Evolutionary conservation across 2,329 filamentous ascomycete species (phyloP), one percentile per base, ranked within the genome.

Genomic region (Fusarium setosum): DNA sequence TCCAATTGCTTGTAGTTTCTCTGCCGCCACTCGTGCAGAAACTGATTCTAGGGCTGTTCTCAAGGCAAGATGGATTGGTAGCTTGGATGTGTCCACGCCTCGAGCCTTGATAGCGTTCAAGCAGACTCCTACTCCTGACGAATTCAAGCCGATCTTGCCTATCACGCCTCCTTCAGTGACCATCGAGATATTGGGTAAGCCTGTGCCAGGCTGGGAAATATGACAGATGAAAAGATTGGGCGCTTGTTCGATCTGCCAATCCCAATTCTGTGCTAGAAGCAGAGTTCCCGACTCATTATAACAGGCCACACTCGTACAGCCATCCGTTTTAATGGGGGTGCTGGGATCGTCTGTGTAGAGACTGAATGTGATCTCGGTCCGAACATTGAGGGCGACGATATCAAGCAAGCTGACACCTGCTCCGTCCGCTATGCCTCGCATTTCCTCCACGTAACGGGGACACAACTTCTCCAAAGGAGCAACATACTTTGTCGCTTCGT

Each of bases 111-210:
- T 88, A 1, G 88, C 89, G 61, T 91, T 91, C 9, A 90, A 77
- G 40, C 84, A 85, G 1, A 84, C 83, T 0, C 87, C 88, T 0
- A 91, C 86, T 1, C 88, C 86, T 0, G 73, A 70, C 15, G 76
- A 78, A 69, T 91, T 91, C 65, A 90, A 79, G 0, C 89, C 89
- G 20, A 91, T 90, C 73, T 91, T 91, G 13, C 87, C 88, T 31
- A 91, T 83, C 20, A 89, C 82, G 13, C 87, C 87, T 0, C 83
- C 81, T 49, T 89, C 87, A 0, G 86, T 89, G 20, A 89, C 78
- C 77, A 86, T 87, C 15, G 82, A 74, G 56, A 88, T 82, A 2
- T 76, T 76, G 0, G 85, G 85, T 24, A 82, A 15, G 4, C 51
- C 57, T 3, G 42, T 81, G 7, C 62, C 69, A 1, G 71, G 62